Conservation (phyloP, 768 basidiomycete genomes). For the Tricholoma furcatifolium region DNA sequence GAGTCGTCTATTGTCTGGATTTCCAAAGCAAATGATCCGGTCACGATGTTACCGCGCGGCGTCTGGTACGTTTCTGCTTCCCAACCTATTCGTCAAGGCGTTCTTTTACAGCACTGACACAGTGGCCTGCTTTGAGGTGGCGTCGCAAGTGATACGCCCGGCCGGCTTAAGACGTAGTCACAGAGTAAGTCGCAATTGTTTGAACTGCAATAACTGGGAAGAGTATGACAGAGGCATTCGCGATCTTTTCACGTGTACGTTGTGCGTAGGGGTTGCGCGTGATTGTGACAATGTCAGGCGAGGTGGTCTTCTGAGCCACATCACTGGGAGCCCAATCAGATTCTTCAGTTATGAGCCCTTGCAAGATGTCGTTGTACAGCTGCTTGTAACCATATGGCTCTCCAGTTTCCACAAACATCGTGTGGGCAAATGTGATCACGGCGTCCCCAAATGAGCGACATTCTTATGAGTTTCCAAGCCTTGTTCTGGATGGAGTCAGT, state of each 20-base stretch:
- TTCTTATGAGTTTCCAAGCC: slow-evolving; percentile 69
- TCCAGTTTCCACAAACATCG: slow-evolving; percentile 52
- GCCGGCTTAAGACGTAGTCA: slow-evolving; percentile 70
- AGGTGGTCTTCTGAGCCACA: slow-evolving; percentile 16
- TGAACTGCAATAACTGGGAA: slow-evolving; percentile 43
- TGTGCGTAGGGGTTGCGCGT: slow-evolving; percentile 64
- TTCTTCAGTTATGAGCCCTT: slow-evolving; percentile 41
- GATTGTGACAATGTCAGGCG: slow-evolving; percentile 49
- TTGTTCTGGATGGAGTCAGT: slow-evolving; percentile 56
- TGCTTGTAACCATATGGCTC: slow-evolving; percentile 83
- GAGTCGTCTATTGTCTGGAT: no score
- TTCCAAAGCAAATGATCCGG: no score
- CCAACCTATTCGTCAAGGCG: slow-evolving; percentile 59
- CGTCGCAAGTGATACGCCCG: slow-evolving; percentile 86
- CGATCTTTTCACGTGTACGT: slow-evolving; percentile 36
- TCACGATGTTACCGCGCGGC: not conserved
- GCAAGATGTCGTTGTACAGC: slow-evolving; percentile 74
- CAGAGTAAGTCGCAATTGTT: slow-evolving; percentile 36
- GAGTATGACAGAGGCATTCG: slow-evolving; percentile 38
- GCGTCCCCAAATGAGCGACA: slow-evolving; percentile 68
- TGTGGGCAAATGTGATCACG: slow-evolving; percentile 72
- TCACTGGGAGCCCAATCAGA: not conserved
- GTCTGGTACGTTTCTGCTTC: slow-evolving; percentile 6
- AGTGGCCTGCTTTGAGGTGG: slow-evolving; percentile 73
- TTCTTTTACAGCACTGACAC: slow-evolving; percentile 57